Base-by-base conservation (phyloP, 768 basidiomycete species). In the Porphyrellus cyaneotinctus region DNA sequence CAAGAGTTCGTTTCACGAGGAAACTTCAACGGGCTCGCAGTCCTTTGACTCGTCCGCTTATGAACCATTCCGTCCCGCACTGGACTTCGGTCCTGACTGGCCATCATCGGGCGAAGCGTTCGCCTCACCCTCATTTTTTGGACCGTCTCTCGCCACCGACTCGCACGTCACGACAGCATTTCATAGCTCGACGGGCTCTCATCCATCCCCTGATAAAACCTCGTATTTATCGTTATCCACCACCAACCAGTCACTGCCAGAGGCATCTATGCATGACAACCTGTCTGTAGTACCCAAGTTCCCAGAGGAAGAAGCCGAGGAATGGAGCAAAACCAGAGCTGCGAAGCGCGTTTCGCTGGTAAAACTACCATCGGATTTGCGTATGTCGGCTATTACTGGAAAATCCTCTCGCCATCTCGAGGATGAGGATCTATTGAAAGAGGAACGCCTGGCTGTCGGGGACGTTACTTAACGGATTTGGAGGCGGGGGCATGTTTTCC, bases 321-420 rank as follows among this genome's bases (percentile, higher is more conserved):
- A 87, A 47, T 94, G 91, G 91, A 76, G 89, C 69, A 84, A 84
- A 66, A 94, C 91, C 2, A 83, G 85, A 43, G 87, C 85, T 32
- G 90, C 88, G 14, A 87, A 90, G 59, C 85, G 91, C 10, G 91
- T 93, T 10, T 93, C 90, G 11, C 74, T 93, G 38, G 87, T 91
- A 39, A 78, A 80, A 53, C 67, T 91, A 23, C 89, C 90, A 22
- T 81, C 87, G 11, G 72, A 75, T 48, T 64, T 80, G 52, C 67
- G 70, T 47, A 58, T 70, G 45, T 57, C 60, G 11, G 46, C 47
- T 28, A 53, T 67, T 26, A 28, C 59, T 46, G 48, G 59, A 37
- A 69, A 56, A 32, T 33, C 62, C 26, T 54, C 55, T 28, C 41
- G 43, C 18, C 44, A 48, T 26, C 47, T 35, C 39, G 47, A 50